Conservation (phyloP, 2,329 filamentous ascomycete genomes). For the Celoporthe dispersa region DNA sequence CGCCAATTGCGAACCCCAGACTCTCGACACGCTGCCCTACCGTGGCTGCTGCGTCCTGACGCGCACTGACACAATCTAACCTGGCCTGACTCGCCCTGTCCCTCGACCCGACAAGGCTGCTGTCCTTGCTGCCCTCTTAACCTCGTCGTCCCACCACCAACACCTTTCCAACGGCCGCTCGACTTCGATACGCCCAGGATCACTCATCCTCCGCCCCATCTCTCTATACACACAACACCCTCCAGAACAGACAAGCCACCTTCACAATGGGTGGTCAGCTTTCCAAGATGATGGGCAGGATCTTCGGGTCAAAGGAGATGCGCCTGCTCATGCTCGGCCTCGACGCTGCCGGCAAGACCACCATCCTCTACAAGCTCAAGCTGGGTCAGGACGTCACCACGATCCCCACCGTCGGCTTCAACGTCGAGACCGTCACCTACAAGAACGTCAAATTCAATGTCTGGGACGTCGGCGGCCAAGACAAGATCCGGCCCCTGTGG, state of each 20-base stretch:
- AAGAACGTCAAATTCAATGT: slow-evolving; percentile 99
- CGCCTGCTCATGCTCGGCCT: slow-evolving; percentile 96
- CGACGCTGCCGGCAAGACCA: slow-evolving; percentile 98
- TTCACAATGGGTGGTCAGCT: slow-evolving; percentile 86
- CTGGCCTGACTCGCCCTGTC: neutral
- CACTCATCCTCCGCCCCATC: neutral
- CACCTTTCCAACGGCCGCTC: neutral
- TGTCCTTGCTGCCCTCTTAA: neutral
- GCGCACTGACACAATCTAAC: neutral
- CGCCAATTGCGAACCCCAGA: neutral
- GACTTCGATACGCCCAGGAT: neutral
- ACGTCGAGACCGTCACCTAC: slow-evolving; percentile 98
- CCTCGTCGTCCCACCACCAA: neutral
- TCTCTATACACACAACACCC: slow-evolving; percentile 12
- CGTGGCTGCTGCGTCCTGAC: neutral
- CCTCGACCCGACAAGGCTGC: neutral
- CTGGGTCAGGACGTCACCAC: slow-evolving; percentile 97
- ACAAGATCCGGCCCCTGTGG: slow-evolving; percentile 98
- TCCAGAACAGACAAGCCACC: slow-evolving; percentile 21
- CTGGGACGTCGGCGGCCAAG: slow-evolving; percentile 98
- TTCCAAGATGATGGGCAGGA: slow-evolving; percentile 97
- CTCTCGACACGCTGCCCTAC: slow-evolving; percentile 3
- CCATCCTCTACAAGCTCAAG: slow-evolving; percentile 99
- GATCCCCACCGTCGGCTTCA: slow-evolving; percentile 98
- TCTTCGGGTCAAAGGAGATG: slow-evolving; percentile 99